phyloP scores from a whole-genome alignment of 2,329 filamentous ascomycete genomes.

The Neurospora sp. region DNA sequence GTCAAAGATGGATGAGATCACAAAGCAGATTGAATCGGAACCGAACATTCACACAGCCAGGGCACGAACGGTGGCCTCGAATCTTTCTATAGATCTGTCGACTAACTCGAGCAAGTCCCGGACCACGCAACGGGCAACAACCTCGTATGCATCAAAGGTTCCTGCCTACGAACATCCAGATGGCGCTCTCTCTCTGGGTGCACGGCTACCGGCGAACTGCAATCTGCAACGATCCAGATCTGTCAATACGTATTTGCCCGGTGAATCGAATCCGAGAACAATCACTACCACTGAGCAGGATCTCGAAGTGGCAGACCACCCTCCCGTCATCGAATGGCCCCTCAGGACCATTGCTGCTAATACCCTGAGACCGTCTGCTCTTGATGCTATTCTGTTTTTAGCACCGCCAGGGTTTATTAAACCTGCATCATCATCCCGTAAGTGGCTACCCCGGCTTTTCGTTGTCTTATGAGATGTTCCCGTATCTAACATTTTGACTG shows the following conservation, averaged over 20 bases:
- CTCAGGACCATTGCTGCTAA: neutral
- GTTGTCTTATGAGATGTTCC: neutral
- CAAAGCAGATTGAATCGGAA: neutral
- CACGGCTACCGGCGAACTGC: neutral
- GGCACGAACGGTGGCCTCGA: neutral
- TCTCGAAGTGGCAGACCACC: neutral
- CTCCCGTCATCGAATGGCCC: neutral
- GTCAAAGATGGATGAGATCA: neutral
- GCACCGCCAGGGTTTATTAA: neutral
- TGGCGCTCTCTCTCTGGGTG: neutral
- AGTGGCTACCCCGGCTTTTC: neutral
- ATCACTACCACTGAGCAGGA: neutral
- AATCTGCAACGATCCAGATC: constrained; percentile 9
- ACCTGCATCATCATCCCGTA: neutral
- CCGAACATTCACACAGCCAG: neutral
- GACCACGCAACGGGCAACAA: neutral
- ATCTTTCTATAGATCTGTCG: neutral
- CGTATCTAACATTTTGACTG: neutral
- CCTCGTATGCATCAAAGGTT: neutral
- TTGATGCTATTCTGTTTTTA: neutral
- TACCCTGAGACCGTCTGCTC: neutral
- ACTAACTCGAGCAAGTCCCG: neutral
- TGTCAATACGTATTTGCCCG: constrained; percentile 13
- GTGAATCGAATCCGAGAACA: neutral
- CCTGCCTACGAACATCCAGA: neutral